These are phyloP conservation scores for Bothriochloa decipiens DNA, from an alignment of 176 grass and related monocot species.

Conservation along the genomic window DNA sequence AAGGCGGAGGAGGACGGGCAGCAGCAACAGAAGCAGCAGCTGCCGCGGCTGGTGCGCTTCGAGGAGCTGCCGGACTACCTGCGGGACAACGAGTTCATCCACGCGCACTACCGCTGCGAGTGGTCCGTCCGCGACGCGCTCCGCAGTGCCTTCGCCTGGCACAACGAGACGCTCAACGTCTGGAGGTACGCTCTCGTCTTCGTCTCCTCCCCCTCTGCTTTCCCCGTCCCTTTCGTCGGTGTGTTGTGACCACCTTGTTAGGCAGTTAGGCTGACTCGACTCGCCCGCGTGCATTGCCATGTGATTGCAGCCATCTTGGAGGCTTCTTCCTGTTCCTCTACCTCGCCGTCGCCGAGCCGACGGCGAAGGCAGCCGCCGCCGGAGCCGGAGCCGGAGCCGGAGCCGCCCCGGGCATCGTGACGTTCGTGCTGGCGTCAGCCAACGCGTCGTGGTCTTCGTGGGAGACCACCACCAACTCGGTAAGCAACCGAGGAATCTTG, in stretches of 20 bases:
- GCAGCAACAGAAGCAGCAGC: background rate
- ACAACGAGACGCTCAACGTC: conserved; percentile 98
- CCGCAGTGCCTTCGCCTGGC: conserved; percentile 95
- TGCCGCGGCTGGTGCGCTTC: conserved; percentile 62
- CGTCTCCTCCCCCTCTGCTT: background rate
- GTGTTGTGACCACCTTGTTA: no score
- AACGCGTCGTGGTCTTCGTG: conserved; percentile 49
- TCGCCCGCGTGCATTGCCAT: background rate
- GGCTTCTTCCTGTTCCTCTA: conserved; percentile 88
- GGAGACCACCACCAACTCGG: conserved; percentile 54
- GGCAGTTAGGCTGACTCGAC: background rate
- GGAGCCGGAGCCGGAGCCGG: conserved; percentile 1
- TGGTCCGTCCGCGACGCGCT: conserved; percentile 87
- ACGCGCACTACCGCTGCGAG: conserved; percentile 72
- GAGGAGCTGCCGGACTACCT: conserved; percentile 93
- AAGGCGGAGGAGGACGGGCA: background rate
- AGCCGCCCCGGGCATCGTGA: conserved; percentile 36
- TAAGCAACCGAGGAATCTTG: conserved; percentile 18
- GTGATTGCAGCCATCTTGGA: conserved; percentile 71
- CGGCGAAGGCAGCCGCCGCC: conserved; percentile 15
- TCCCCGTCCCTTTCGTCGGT: background rate
- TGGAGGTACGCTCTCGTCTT: conserved; percentile 57
- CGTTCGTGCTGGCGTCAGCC: conserved; percentile 52
- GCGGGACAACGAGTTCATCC: conserved; percentile 90
- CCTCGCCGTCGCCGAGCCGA: conserved; percentile 53